These are phyloP conservation scores for Xylariaceae sp. DNA, from an alignment of 2,329 filamentous ascomycete genomes.

Conservation along the genomic window DNA sequence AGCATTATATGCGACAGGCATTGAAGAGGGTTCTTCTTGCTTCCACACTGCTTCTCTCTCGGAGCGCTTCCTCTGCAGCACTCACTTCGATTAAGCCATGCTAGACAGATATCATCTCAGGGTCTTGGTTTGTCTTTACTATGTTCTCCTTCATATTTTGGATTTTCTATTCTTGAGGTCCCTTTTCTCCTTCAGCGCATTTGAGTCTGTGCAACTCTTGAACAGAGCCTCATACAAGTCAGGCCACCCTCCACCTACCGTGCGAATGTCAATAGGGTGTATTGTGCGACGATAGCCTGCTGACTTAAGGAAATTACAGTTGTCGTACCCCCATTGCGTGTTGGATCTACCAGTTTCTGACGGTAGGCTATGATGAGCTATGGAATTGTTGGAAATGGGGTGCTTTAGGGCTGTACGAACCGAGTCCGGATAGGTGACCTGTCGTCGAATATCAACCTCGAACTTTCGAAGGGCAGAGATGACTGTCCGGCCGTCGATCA, in stretches of 20 bases:
- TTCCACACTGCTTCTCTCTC: too few species aligned
- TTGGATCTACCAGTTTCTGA: conserved; percentile 16
- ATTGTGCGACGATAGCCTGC: conserved; percentile 21
- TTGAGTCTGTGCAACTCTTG: conserved; percentile 6
- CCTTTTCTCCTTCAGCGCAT: conserved; percentile 3
- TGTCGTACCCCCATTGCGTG: conserved; percentile 14
- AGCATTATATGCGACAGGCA: too few species aligned
- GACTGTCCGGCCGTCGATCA: conserved; percentile 19
- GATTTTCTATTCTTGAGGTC: neutral
- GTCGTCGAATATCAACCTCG: conserved; percentile 19
- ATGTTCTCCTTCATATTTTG: too few species aligned
- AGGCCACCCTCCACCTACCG: conserved; percentile 15
- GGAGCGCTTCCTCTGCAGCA: too few species aligned
- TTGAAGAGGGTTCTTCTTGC: too few species aligned
- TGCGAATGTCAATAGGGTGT: conserved; percentile 21
- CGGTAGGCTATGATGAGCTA: conserved; percentile 20
- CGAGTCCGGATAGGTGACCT: conserved; percentile 5
- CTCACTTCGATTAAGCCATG: too few species aligned
- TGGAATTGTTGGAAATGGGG: neutral
- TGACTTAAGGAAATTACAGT: conserved; percentile 21
- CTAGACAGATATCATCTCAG: too few species aligned
- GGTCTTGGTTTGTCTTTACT: too few species aligned
- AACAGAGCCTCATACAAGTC: conserved; percentile 12
- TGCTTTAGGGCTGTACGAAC: neutral
- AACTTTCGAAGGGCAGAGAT: conserved; percentile 19